Evolutionary conservation across 768 basidiomycete species (phyloP), one percentile per base, ranked within the genome.

Genomic region (Coprinopsis marcescibilis): DNA sequence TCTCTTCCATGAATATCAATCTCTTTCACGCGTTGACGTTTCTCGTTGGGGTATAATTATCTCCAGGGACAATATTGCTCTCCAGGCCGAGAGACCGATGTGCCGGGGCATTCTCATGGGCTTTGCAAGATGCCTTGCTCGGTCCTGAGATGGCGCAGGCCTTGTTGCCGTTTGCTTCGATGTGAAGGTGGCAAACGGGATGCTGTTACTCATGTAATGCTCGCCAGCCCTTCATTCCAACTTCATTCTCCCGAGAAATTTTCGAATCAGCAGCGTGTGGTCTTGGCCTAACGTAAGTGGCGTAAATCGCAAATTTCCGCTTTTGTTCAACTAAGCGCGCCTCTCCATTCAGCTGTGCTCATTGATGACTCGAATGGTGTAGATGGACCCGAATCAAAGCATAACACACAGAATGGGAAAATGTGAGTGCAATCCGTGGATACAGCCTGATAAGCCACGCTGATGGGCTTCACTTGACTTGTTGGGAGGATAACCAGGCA

Each of bases 251-350:
- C n/a, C n/a, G n/a, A n/a, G n/a, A n/a, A n/a, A n/a, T n/a, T n/a
- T n/a, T n/a, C n/a, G n/a, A n/a, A n/a, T n/a, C n/a, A n/a, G n/a
- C n/a, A n/a, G n/a, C n/a, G n/a, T n/a, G n/a, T n/a, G n/a, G 7
- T 19, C 38, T 24, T 15, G 20, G 5, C 7, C 38, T 43, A 26
- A 43, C 41, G 41, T 43, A 43, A 43, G 41, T 43, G 26, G 41
- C 41, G 41, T 12, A 4, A 43, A 43, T 43, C 26, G 41, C 27
- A 30, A 29, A 43, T 17, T 43, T 43, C 41, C 41, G 17, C 15
- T 17, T 43, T 30, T 11, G 30, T 21, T 19, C 41, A 30, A 17
- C 26, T 4, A 4, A 24, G 25, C 26, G 15, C 17, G n/a, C 26
- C 12, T 4, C 12, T 43, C 25, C 39, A 43, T 4, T 26, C 30